A percentile compares a stretch with the other conserved stretches of the same genome.
These are phyloP conservation scores for Phytopythium montanum DNA, from an alignment of 352 stramenopile species.

Conservation along the genomic window DNA sequence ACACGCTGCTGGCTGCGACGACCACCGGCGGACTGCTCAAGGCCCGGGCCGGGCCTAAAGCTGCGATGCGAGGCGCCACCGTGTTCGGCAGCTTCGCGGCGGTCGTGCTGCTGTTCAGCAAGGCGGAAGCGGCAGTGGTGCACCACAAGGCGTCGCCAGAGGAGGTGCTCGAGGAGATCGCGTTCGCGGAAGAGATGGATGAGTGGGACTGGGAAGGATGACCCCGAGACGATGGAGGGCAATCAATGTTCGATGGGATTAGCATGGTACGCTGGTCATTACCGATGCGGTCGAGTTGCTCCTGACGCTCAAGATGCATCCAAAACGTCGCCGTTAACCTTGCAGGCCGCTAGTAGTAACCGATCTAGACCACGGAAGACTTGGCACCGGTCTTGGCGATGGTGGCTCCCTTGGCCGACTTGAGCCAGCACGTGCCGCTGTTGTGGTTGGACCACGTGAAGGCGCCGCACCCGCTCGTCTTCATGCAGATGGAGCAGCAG, in stretches of 20 bases:
- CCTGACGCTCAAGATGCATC: neutral
- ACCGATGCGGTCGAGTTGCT: neutral
- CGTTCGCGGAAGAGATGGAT: constrained; percentile 38
- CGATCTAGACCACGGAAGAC: too few species aligned
- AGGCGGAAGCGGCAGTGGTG: constrained; percentile 22
- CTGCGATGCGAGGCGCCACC: constrained; percentile 23
- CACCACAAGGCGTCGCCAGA: constrained; percentile 22
- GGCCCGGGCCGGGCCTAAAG: constrained; percentile 18
- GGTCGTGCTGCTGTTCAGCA: constrained; percentile 36
- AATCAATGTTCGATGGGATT: neutral
- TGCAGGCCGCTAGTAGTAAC: neutral
- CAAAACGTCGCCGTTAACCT: neutral
- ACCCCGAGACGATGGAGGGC: too few species aligned
- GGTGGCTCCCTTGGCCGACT: constrained; percentile 29
- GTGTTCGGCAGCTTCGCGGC: constrained; percentile 33
- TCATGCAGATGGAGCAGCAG: constrained; percentile 18
- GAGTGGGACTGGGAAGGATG: neutral
- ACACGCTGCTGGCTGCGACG: constrained; percentile 30
- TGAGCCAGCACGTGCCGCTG: constrained; percentile 58
- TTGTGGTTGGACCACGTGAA: constrained; percentile 42
- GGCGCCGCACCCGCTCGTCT: constrained; percentile 18
- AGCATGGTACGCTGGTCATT: neutral
- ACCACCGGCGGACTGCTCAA: constrained; percentile 27
- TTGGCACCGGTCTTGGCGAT: neutral
- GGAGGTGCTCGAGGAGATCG: constrained; percentile 41